Base-by-base conservation (phyloP, 495 filamentous ascomycete species). In the Xeromyces bisporus region DNA sequence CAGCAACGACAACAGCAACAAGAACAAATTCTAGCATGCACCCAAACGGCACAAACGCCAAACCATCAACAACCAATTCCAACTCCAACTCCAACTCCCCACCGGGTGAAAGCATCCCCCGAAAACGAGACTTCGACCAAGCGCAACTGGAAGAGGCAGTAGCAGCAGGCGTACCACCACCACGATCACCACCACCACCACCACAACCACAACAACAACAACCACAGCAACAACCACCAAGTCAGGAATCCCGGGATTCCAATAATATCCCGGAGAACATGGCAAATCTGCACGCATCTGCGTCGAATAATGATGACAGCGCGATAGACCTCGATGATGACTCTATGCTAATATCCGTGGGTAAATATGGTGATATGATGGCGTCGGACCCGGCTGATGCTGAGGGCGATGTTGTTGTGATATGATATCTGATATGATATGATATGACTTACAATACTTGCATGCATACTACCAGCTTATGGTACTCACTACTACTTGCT, bases 351-450 rank as follows among this genome's bases (percentile, higher is more conserved):
- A 58, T 62, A 31, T 52, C 57, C 7, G 59, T 61, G 31, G 56
- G 59, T 31, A 64, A 64, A 55, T 64, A 64, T 27, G 58, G 53
- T 20, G 55, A 62, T 32, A 64, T 62, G 53, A 62, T 62, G 55
- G 58, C 47, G 6, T 62, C 60, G 7, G 58, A 62, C 28, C 55
- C 57, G n/a, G 55, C 57, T 8, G 60, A 64, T 41, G 54, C 60
- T 15, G 56, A 64, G 33, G 58, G 60, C n/a, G 58, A 64, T 42
- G 56, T 64, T 33, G 51, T 64, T 32, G 60, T 64, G 35, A 58
- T 64, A 33, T 64, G 50, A 41, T 27, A n/a, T n/a, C n/a, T n/a
- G n/a, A n/a, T n/a, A n/a, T n/a, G n/a, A n/a, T n/a, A n/a, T n/a
- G n/a, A n/a, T n/a, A n/a, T n/a, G n/a, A n/a, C n/a, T n/a, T n/a